Percentiles rank a stretch among this genome's conserved stretches.
phyloP scores from a whole-genome alignment of 1,284 basidiomycete genomes.

The Ustilago bromivora region DNA sequence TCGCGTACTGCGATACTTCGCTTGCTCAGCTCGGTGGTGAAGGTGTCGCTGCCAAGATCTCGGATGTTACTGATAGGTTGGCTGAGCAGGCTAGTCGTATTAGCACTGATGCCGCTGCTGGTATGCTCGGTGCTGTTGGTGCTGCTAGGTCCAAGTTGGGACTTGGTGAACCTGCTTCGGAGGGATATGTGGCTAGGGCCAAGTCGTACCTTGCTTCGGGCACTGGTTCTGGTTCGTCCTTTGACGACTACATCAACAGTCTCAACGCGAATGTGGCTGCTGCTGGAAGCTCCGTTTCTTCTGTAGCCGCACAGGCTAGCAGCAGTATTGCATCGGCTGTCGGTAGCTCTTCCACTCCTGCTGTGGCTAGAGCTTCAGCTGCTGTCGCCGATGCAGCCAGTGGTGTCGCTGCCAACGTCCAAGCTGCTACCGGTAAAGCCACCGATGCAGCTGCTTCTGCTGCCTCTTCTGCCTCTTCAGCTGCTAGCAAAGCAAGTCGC shows the following conservation, averaged over 20 bases:
- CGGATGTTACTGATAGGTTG: slow-evolving; percentile 47
- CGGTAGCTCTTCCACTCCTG: slow-evolving; percentile 17
- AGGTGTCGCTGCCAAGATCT: slow-evolving; percentile 43
- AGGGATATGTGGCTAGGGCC: slow-evolving; percentile 46
- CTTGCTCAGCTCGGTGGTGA: slow-evolving; percentile 48
- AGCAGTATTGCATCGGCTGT: slow-evolving; percentile 34
- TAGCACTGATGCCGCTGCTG: slow-evolving; percentile 49
- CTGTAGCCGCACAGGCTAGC: slow-evolving; percentile 26
- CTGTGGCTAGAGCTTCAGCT: slow-evolving; percentile 15
- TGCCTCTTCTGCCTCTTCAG: slow-evolving; percentile 24
- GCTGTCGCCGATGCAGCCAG: slow-evolving; percentile 16
- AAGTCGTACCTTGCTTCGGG: slow-evolving; percentile 34
- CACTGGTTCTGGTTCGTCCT: slow-evolving; percentile 34
- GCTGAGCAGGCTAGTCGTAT: slow-evolving; percentile 48
- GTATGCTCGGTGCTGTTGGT: slow-evolving; percentile 49
- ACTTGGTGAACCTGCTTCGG: slow-evolving; percentile 25
- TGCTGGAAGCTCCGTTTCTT: slow-evolving; percentile 22
- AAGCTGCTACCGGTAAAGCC: slow-evolving; percentile 18
- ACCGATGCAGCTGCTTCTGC: slow-evolving; percentile 19
- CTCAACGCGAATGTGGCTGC: slow-evolving; percentile 21
- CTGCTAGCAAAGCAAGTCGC: slow-evolving; percentile 19
- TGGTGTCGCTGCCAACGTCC: slow-evolving; percentile 20
- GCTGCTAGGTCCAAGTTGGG: slow-evolving; percentile 47
- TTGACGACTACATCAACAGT: slow-evolving; percentile 36
- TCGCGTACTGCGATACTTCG: slow-evolving; percentile 39